Conservation (phyloP, 495 filamentous ascomycete species). For the Elasticomyces elasticus region DNA sequence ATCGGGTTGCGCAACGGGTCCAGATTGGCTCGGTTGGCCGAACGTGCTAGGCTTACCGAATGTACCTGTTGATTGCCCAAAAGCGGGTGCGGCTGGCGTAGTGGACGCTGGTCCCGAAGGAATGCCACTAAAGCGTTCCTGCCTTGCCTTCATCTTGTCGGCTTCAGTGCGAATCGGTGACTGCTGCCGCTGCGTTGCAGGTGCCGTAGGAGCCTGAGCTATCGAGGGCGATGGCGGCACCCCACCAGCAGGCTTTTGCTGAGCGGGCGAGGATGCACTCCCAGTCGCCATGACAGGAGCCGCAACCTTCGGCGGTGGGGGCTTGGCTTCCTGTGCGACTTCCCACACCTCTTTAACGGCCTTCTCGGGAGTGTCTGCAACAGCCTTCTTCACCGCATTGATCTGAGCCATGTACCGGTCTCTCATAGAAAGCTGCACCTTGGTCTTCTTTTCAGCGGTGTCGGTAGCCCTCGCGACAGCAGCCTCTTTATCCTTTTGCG, state of each 20-base stretch:
- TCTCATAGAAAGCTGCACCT: slow-evolving; percentile 19
- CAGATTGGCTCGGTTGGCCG: slow-evolving; percentile 13
- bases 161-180: slow-evolving; percentile 9
- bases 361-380: slow-evolving; percentile 68
- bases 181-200: not conserved
- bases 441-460: slow-evolving; percentile 52
- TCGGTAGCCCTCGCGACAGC: slow-evolving; percentile 11
- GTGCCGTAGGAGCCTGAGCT: not conserved
- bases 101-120: not conserved
- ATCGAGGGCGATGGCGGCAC: not conserved
- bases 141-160: slow-evolving; percentile 11
- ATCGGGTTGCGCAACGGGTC: slow-evolving; percentile 4
- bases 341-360: slow-evolving; percentile 81
- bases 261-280: not conserved
- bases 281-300: slow-evolving; percentile 4
- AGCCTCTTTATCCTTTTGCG: slow-evolving; percentile 7
- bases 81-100: not conserved
- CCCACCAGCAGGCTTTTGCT: not conserved
- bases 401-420: slow-evolving; percentile 42
- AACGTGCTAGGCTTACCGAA: slow-evolving; percentile 3
- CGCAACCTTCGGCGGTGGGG: slow-evolving; percentile 27
- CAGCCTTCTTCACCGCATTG: slow-evolving; percentile 66
- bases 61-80: slow-evolving; percentile 7
- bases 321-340: slow-evolving; percentile 60
- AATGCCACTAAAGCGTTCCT: slow-evolving; percentile 12